Evolutionary conservation across 139 green algal genomes (phyloP).

Genomic region (Haematococcus lacustris): DNA sequence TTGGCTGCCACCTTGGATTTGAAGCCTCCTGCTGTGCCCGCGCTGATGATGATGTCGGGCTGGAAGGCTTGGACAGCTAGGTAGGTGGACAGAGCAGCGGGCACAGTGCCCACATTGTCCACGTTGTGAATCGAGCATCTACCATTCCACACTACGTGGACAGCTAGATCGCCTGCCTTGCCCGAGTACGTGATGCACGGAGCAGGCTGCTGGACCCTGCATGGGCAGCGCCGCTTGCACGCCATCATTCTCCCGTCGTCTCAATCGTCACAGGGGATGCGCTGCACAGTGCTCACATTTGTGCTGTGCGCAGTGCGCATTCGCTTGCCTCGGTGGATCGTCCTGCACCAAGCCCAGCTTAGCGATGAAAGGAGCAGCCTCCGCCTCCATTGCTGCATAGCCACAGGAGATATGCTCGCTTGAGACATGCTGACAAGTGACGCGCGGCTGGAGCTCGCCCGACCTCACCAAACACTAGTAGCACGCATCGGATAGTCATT

Average conservation of each 20-base stretch:
- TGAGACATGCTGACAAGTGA: too few relatives aligned
- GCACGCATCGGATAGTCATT: constrained; percentile 9
- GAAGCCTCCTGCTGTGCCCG: constrained; percentile 91
- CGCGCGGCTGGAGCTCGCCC: too few relatives aligned
- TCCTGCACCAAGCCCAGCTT: constrained; percentile 52
- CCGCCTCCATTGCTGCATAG: constrained; percentile 82
- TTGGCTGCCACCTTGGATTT: constrained; percentile 56
- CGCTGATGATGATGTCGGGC: constrained; percentile 88
- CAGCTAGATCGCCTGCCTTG: constrained; percentile 23
- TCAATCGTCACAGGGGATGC: background rate
- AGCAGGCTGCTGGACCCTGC: constrained; percentile 47
- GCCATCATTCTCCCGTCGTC: background rate
- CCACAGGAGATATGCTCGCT: too few relatives aligned
- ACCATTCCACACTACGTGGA: constrained; percentile 78
- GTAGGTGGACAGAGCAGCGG: constrained; percentile 80
- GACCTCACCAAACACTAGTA: constrained; percentile 38
- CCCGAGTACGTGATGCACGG: constrained; percentile 65
- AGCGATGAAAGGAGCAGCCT: constrained; percentile 76
- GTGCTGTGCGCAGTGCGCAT: too few relatives aligned
- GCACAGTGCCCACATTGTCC: constrained; percentile 86
- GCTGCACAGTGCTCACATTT: too few relatives aligned
- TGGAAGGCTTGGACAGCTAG: constrained; percentile 62
- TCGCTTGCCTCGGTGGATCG: constrained; percentile 32
- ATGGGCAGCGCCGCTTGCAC: background rate
- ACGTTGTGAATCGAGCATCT: constrained; percentile 57